A percentile compares a stretch with the other conserved stretches of the same genome.
Conservation (phyloP, 1,284 basidiomycete species). For the Rhodofomes roseus region DNA sequence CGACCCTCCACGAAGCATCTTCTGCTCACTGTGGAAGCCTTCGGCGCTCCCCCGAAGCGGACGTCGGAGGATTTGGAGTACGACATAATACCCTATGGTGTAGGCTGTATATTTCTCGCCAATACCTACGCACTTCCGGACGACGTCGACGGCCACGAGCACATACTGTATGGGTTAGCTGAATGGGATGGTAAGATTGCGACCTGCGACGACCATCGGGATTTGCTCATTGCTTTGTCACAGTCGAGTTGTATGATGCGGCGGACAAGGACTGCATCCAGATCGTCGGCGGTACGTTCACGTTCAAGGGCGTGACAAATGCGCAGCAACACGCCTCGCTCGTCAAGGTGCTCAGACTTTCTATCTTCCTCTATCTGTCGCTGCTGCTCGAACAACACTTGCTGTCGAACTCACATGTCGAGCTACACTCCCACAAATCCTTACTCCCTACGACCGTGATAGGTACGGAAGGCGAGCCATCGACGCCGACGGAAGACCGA, state of each 20-base stretch:
- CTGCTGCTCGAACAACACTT: conserved; percentile 60
- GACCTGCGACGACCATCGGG: not conserved
- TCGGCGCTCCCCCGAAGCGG: not conserved
- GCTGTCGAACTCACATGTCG: conserved; percentile 46
- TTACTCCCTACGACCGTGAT: conserved; percentile 13
- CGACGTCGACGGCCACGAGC: conserved; percentile 21
- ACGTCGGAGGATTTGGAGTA: conserved; percentile 37
- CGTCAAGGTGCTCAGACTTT: conserved; percentile 45
- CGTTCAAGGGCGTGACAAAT: conserved; percentile 43
- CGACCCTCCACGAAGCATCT: conserved; percentile 40
- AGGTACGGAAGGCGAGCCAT: conserved; percentile 16
- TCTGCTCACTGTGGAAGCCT: conserved; percentile 43
- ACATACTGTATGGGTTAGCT: conserved; percentile 46
- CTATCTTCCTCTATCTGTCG: conserved; percentile 55
- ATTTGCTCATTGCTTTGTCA: not conserved
- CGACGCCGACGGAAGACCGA: conserved; percentile 10
- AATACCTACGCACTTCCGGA: conserved; percentile 40
- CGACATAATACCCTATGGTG: conserved; percentile 35
- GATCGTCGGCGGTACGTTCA: conserved; percentile 59
- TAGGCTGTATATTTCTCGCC: conserved; percentile 43
- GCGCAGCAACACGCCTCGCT: conserved; percentile 41
- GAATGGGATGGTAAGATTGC: conserved; percentile 44
- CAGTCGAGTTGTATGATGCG: not conserved
- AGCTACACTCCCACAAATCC: conserved; percentile 39
- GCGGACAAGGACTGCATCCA: conserved; percentile 24